Evolutionary conservation across 345 rosid genomes (phyloP), one percentile per base, ranked within the genome.

Genomic region (Salix viminalis): DNA sequence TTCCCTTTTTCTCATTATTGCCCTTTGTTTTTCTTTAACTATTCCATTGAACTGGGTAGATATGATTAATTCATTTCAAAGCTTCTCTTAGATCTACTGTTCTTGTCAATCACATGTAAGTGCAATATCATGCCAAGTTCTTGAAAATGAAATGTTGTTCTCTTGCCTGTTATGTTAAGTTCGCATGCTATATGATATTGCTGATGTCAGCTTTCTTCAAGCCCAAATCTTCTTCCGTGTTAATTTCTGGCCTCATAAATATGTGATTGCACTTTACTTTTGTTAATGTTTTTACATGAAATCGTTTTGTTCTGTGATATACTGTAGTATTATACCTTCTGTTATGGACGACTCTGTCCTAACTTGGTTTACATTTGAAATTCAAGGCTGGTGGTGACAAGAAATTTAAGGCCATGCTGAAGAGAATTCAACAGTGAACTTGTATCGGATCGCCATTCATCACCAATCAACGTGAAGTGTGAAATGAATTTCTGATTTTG

Each of bases 401-500:
- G 69, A n/a, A 66, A 12, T 21, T 66, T 8, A 23, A 34, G 46
- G n/a, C 69, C 23, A 18, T 34, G 37, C 41, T 36, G 46, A 8
- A 37, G 69, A 9, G 64, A 58, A 58, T 9, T 58, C 23, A 58
- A 58, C 28, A 5, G 37, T 34, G 37, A 58, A 58, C 64, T 2
- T 3, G 10, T 3, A 26, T 58, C 66, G 28, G 14, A 24, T 34
- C 5, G 1, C 4, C 37, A 34, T 34, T 34, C 37, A 34, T 34
- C 37, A 34, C 37, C 23, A 23, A 30, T 37, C 69, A 12, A 18
- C 24, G 4, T 9, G 71, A 26, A n/a, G 52, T 5, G 24, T 11
- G 71, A 42, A 24, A 69, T 69, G 71, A 69, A 26, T 18, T 69
- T 69, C 54, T 69, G 71, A 69, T 37, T 67, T 39, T 65, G 14